Percentiles rank a stretch among this genome's conserved stretches.
Evolutionary conservation across 148 eudicot species (phyloP).

Genomic region (Heliosperma pusillum): DNA sequence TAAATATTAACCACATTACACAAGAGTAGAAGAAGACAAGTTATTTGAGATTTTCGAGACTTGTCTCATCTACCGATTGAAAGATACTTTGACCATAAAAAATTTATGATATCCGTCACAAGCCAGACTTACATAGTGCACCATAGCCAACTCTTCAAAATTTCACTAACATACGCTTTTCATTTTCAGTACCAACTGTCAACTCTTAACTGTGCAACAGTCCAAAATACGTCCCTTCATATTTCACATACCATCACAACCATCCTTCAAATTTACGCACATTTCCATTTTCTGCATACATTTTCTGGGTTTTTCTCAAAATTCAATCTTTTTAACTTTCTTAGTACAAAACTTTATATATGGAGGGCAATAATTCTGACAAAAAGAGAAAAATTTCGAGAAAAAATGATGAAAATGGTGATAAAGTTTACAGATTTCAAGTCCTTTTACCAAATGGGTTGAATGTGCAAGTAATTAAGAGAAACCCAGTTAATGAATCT

Average conservation of each 20-base stretch:
- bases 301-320: not conserved
- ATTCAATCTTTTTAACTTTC: not conserved
- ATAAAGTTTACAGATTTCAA: conserved; percentile 25
- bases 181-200: too few species aligned
- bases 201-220: too few species aligned
- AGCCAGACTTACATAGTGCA: too few species aligned
- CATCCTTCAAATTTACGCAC: not conserved
- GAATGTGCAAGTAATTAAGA: not conserved
- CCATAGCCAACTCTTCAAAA: too few species aligned
- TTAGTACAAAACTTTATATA: not conserved
- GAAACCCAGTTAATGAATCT: conserved; percentile 16
- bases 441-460: conserved; percentile 20
- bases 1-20: too few species aligned
- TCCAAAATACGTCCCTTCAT: not conserved
- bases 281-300: not conserved
- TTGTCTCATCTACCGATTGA: too few species aligned
- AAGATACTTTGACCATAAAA: too few species aligned
- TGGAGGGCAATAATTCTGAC: not conserved
- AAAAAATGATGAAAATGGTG: conserved; percentile 5
- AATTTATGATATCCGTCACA: too few species aligned
- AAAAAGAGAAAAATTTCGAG: conserved; percentile 15
- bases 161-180: too few species aligned
- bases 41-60: too few species aligned
- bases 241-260: not conserved
- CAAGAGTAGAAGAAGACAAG: too few species aligned